These are phyloP conservation scores for Albifimbria verrucaria DNA, from an alignment of 2,329 filamentous ascomycete genomes.

Conservation along the genomic window DNA sequence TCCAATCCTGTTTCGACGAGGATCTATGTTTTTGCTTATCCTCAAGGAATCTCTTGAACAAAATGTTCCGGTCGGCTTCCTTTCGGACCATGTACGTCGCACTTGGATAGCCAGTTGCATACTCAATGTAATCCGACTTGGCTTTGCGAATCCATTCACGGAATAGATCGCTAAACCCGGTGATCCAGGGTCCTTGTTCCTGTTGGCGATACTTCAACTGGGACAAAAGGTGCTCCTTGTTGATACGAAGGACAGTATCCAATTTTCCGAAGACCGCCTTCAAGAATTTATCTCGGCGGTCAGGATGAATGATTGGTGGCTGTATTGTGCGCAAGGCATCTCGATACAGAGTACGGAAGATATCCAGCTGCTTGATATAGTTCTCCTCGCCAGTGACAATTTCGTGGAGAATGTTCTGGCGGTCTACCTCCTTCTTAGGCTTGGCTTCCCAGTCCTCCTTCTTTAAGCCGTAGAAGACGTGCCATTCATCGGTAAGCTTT, in stretches of 20 bases:
- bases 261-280: constrained; percentile 86
- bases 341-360: constrained; percentile 80
- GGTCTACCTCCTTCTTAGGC: constrained; percentile 82
- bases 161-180: constrained; percentile 95
- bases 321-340: constrained; percentile 72
- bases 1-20: constrained; percentile 84
- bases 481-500: constrained; percentile 75
- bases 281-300: constrained; percentile 76
- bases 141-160: constrained; percentile 98
- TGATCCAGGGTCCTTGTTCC: constrained; percentile 92
- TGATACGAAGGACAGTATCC: constrained; percentile 83
- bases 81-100: constrained; percentile 80
- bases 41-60: constrained; percentile 84
- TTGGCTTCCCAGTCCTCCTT: constrained; percentile 70
- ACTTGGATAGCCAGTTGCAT: constrained; percentile 81
- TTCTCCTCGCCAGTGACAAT: constrained; percentile 90
- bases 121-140: constrained; percentile 83
- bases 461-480: constrained; percentile 79
- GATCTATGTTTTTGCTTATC: constrained; percentile 73
- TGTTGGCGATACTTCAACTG: constrained; percentile 96
- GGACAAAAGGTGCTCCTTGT: constrained; percentile 86
- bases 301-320: constrained; percentile 76
- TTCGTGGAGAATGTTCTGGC: constrained; percentile 93
- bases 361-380: constrained; percentile 85
- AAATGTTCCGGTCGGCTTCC: constrained; percentile 78